A percentile compares a stretch with the other conserved stretches of the same genome.
Evolutionary conservation across 176 grass and related monocot genomes (phyloP).

Genomic region (Musa itinerans): DNA sequence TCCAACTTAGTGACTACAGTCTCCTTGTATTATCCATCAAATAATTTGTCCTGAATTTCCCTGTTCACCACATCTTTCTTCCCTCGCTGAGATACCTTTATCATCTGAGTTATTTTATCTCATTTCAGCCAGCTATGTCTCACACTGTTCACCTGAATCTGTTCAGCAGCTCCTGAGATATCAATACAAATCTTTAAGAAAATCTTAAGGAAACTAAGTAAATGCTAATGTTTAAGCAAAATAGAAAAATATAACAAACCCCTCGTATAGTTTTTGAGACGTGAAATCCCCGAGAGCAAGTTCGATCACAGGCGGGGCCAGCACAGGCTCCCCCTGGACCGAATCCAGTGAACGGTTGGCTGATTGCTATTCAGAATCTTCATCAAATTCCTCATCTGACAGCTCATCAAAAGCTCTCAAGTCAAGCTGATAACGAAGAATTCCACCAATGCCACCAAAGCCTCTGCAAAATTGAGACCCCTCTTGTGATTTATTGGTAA

Average conservation of each 20-base stretch:
- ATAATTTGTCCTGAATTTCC: neutral
- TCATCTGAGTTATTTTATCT: too few relatives aligned
- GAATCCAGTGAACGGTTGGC: slow-evolving; percentile 10
- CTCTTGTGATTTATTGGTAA: slow-evolving; percentile 57
- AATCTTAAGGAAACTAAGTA: neutral
- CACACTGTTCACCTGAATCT: too few relatives aligned
- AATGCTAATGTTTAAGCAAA: neutral
- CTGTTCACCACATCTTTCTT: neutral
- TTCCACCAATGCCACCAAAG: slow-evolving; percentile 50
- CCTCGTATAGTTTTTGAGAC: neutral
- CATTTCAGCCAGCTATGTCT: too few relatives aligned
- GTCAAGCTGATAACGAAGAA: slow-evolving; percentile 46
- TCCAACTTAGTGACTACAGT: neutral
- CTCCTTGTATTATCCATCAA: too few relatives aligned
- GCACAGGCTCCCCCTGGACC: slow-evolving; percentile 37
- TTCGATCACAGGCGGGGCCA: slow-evolving; percentile 19
- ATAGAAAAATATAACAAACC: neutral
- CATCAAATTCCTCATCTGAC: slow-evolving; percentile 27
- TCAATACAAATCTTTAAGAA: neutral
- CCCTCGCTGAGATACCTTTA: neutral
- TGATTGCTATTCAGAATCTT: slow-evolving; percentile 57
- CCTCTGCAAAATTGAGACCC: slow-evolving; percentile 55
- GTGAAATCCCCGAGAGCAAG: slow-evolving; percentile 27
- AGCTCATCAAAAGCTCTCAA: slow-evolving; percentile 30
- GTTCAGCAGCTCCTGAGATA: neutral